phyloP scores from a whole-genome alignment of 2,329 filamentous ascomycete species.

The Sclerotinia trifoliorum region DNA sequence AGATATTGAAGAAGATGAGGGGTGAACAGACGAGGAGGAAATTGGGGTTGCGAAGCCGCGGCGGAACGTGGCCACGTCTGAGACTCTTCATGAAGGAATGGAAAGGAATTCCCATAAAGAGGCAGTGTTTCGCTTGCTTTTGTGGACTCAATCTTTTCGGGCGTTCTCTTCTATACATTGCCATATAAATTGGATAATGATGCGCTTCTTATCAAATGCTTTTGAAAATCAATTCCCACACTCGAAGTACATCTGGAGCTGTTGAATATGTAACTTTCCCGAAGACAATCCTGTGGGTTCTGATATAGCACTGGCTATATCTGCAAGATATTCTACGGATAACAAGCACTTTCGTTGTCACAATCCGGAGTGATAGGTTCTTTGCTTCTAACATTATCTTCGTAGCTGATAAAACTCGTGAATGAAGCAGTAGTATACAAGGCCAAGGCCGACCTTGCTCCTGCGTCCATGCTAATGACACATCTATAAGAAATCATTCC shows the following conservation, averaged over 20 bases:
- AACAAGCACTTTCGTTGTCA: background rate
- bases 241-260: background rate
- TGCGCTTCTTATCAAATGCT: background rate
- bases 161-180: background rate
- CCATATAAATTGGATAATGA: no score
- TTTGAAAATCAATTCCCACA: background rate
- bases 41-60: no score
- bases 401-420: conserved; percentile 33
- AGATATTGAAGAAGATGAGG: background rate
- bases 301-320: conserved; percentile 4
- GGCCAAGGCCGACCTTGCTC: conserved; percentile 28
- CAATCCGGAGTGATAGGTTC: background rate
- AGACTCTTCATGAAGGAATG: no score
- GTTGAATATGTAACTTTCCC: background rate
- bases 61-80: no score
- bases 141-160: background rate
- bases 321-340: background rate
- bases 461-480: conserved; percentile 39
- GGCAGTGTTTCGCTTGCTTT: background rate
- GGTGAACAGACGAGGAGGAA: no score
- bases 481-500: conserved; percentile 34
- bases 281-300: background rate
- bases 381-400: conserved; percentile 24
- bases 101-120: background rate
- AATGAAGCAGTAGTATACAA: conserved; percentile 38